Percentiles rank a stretch among this genome's conserved stretches.
Evolutionary conservation across 805 yeast genomes (phyloP).

Genomic region (Saccharomycopsis fodiens): DNA sequence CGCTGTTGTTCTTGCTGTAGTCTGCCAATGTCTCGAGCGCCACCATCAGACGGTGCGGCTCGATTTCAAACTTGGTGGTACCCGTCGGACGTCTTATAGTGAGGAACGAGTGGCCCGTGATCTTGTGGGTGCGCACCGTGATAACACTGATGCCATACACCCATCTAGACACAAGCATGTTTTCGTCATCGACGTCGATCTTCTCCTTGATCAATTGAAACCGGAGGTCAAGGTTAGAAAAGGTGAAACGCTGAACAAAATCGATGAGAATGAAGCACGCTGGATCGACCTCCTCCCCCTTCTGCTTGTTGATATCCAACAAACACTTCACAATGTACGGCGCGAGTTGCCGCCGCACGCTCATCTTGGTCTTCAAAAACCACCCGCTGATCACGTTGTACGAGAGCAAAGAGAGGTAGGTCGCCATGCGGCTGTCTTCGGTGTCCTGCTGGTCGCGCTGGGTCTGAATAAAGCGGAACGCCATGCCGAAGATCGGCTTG

Average conservation of each 20-base stretch:
- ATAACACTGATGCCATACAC: conserved; percentile 49
- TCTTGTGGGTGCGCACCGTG: conserved; percentile 45
- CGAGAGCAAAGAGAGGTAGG: conserved; percentile 55
- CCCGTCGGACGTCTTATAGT: conserved; percentile 65
- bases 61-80: conserved; percentile 38
- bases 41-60: conserved; percentile 33
- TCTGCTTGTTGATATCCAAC: conserved; percentile 25
- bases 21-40: conserved; percentile 23
- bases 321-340: conserved; percentile 52
- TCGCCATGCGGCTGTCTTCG: conserved; percentile 39
- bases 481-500: conserved; percentile 74
- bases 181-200: conserved; percentile 20
- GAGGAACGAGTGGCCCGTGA: conserved; percentile 44
- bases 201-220: conserved; percentile 22
- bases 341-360: conserved; percentile 51
- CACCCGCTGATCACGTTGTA: conserved; percentile 62
- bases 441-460: conserved; percentile 38
- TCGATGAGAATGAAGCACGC: conserved; percentile 60
- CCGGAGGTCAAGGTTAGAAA: conserved; percentile 51
- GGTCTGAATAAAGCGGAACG: conserved; percentile 71
- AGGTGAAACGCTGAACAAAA: conserved; percentile 58
- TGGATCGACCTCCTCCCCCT: conserved; percentile 25
- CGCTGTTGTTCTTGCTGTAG: conserved; percentile 22
- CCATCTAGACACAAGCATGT: conserved; percentile 41
- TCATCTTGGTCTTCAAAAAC: conserved; percentile 56